Evolutionary conservation across 225 moss, liverwort and hornwort species (phyloP).

Genomic region (Climacium dendroides): DNA sequence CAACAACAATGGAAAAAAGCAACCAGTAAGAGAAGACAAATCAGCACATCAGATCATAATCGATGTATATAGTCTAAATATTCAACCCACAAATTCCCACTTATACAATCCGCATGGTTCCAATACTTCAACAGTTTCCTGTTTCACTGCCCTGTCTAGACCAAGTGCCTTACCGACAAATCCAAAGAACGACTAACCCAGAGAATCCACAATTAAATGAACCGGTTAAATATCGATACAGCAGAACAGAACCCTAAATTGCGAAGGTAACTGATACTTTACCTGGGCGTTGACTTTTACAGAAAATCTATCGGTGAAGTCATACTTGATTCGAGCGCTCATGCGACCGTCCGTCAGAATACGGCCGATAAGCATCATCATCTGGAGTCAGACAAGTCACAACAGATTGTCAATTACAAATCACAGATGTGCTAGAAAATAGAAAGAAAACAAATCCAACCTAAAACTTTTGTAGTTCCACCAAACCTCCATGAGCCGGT

Average conservation of each 20-base stretch:
- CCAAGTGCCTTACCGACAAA: neutral
- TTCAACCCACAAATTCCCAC: neutral
- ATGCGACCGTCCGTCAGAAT: constrained; percentile 95
- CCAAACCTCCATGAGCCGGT: neutral
- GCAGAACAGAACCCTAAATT: neutral
- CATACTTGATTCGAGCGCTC: constrained; percentile 96
- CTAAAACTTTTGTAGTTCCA: neutral
- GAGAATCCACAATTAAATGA: neutral
- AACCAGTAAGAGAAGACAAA: neutral
- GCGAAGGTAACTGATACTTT: neutral
- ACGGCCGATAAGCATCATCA: constrained; percentile 93
- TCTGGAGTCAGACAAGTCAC: constrained; percentile 31
- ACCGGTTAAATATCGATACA: neutral
- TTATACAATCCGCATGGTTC: neutral
- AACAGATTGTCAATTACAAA: neutral
- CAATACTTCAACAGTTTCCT: neutral
- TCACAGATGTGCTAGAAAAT: neutral
- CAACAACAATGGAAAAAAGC: neutral
- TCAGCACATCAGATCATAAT: neutral
- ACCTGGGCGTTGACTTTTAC: constrained; percentile 98
- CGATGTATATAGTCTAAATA: neutral
- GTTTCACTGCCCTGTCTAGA: neutral
- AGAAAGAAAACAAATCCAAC: neutral
- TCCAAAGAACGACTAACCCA: neutral
- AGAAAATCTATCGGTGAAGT: constrained; percentile 76